These are phyloP conservation scores for Lactuca saligna DNA, from an alignment of 129 eudicot species.

Conservation along the genomic window DNA sequence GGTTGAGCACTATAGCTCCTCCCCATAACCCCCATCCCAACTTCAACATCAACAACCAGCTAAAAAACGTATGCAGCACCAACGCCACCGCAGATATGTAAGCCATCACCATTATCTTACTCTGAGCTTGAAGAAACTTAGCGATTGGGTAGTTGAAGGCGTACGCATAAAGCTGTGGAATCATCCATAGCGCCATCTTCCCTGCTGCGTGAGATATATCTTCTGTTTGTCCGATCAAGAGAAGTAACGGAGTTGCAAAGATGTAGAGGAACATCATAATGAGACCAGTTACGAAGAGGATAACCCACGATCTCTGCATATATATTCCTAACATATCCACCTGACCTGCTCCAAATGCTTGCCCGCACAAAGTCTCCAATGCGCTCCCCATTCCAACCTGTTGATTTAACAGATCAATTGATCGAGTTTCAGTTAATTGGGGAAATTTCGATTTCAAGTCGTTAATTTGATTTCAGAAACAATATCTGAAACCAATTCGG, in stretches of 20 bases:
- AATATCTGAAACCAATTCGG: neutral
- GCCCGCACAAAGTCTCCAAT: constrained; percentile 60
- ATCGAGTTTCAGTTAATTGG: neutral
- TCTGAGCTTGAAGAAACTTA: constrained; percentile 52
- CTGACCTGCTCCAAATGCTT: constrained; percentile 63
- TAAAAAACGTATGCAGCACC: constrained; percentile 25
- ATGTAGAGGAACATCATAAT: constrained; percentile 34
- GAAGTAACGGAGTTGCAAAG: constrained; percentile 47
- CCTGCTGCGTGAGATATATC: constrained; percentile 40
- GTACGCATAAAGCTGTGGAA: constrained; percentile 44
- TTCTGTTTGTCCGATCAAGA: constrained; percentile 45
- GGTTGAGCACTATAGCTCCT: constrained; percentile 34
- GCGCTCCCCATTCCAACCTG: constrained; percentile 64
- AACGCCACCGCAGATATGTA: constrained; percentile 23
- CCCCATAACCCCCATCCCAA: constrained; percentile 40
- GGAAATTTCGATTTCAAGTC: neutral
- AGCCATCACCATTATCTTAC: constrained; percentile 43
- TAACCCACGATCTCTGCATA: constrained; percentile 62
- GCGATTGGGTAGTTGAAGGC: constrained; percentile 43
- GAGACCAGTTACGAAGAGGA: constrained; percentile 30
- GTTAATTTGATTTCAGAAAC: neutral
- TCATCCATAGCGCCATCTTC: constrained; percentile 44
- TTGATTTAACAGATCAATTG: neutral
- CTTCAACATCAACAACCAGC: constrained; percentile 41
- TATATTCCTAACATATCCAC: constrained; percentile 54